Conservation (phyloP, 1,139 yeast species). For the Blastobotrys buckinghamii region DNA sequence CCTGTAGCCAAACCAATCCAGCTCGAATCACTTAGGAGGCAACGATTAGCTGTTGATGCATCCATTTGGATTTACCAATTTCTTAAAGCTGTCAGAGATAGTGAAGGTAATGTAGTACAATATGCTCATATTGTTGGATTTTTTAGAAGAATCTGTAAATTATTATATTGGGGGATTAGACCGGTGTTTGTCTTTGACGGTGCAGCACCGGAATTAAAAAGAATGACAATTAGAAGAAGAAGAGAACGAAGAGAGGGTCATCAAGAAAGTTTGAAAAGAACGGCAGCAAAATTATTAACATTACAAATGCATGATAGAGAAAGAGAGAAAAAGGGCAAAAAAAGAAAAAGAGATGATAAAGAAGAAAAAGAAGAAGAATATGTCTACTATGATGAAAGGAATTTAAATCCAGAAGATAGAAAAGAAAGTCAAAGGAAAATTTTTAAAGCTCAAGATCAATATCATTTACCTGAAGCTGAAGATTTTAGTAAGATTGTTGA, state of each 20-base stretch:
- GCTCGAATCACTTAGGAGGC: slow-evolving; percentile 70
- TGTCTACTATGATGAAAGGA: slow-evolving; percentile 29
- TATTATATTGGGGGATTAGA: slow-evolving; percentile 78
- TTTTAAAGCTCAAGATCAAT: slow-evolving; percentile 52
- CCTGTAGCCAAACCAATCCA: slow-evolving; percentile 90
- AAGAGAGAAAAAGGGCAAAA: slow-evolving; percentile 13
- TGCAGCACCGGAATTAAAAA: slow-evolving; percentile 83
- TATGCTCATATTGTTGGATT: slow-evolving; percentile 92
- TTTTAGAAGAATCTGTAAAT: slow-evolving; percentile 86
- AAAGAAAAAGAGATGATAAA: slow-evolving; percentile 8
- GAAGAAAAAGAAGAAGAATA: slow-evolving; percentile 21
- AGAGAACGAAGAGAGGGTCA: slow-evolving; percentile 71
- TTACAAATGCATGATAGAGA: slow-evolving; percentile 60
- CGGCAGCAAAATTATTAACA: slow-evolving; percentile 79
- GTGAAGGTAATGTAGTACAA: slow-evolving; percentile 69
- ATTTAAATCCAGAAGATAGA: slow-evolving; percentile 11
- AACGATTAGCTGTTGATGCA: slow-evolving; percentile 89
- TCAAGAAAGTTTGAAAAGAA: slow-evolving; percentile 58
- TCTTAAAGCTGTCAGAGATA: slow-evolving; percentile 86
- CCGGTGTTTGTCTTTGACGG: slow-evolving; percentile 99
- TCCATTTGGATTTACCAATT: slow-evolving; percentile 99
- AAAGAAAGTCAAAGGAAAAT: slow-evolving; percentile 11
- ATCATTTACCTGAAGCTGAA: slow-evolving; percentile 65
- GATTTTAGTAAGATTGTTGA: slow-evolving; percentile 35
- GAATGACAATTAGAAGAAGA: slow-evolving; percentile 65